A percentile compares a stretch with the other conserved stretches of the same genome.
These are phyloP conservation scores for Xylaria sp. DNA, from an alignment of 2,329 filamentous ascomycete genomes.

Conservation along the genomic window DNA sequence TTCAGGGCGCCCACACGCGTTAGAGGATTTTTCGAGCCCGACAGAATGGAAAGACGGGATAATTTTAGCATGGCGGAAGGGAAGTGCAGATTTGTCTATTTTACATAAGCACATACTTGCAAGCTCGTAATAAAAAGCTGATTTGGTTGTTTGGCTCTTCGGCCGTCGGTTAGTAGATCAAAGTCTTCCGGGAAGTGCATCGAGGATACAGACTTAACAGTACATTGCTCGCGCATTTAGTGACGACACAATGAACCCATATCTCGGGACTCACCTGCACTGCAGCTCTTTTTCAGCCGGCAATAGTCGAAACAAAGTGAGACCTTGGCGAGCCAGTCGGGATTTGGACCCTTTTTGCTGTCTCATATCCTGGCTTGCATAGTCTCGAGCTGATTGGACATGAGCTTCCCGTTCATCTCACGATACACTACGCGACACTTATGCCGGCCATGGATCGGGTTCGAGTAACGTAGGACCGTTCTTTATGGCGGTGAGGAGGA, in stretches of 20 bases:
- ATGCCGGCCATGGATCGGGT: background rate
- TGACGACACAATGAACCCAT: background rate
- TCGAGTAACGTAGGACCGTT: constrained; percentile 1
- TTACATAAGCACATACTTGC: too few species aligned
- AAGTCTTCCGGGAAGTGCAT: too few species aligned
- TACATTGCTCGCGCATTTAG: background rate
- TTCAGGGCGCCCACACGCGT: too few species aligned
- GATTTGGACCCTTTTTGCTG: constrained; percentile 3
- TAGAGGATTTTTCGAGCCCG: too few species aligned
- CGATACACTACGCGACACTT: background rate
- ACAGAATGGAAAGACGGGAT: too few species aligned
- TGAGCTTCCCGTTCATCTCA: background rate
- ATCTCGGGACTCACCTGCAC: background rate
- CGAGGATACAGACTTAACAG: too few species aligned
- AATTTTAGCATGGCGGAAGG: too few species aligned
- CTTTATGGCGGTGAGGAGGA: constrained; percentile 11
- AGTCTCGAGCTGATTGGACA: constrained; percentile 3
- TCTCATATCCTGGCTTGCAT: constrained; percentile 21
- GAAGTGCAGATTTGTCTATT: background rate
- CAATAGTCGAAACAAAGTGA: background rate
- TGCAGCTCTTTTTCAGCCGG: background rate
- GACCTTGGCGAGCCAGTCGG: constrained; percentile 14
- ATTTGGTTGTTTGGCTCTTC: too few species aligned
- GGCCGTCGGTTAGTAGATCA: too few species aligned
- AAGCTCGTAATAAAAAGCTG: too few species aligned